These are phyloP conservation scores for Syzygium malaccense DNA, from an alignment of 441 rosid genomes.

Conservation along the genomic window DNA sequence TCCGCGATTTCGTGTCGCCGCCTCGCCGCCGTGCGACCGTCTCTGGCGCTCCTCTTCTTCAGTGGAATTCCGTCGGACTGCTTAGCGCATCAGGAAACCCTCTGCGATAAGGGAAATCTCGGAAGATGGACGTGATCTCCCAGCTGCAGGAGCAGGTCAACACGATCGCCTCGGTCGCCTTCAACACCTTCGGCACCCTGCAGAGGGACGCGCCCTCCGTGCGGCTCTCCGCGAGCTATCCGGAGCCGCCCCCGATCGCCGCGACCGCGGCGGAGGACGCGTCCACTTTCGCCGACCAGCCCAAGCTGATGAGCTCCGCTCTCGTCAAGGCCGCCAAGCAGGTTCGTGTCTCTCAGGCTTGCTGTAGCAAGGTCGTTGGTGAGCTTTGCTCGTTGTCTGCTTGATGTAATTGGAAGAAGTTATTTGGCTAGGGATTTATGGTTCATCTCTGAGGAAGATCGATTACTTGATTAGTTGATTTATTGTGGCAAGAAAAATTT, in stretches of 20 bases:
- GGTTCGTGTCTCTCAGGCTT: conserved; percentile 19
- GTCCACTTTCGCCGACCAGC: conserved; percentile 52
- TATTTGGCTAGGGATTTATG: neutral
- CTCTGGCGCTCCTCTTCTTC: neutral
- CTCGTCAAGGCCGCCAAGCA: conserved; percentile 92
- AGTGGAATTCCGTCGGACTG: neutral
- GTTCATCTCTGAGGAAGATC: neutral
- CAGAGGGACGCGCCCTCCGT: conserved; percentile 89
- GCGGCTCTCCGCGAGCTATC: conserved; percentile 75
- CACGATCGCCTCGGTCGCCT: conserved; percentile 58
- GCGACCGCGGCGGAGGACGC: conserved; percentile 44
- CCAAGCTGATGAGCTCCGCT: conserved; percentile 72
- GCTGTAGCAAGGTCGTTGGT: neutral
- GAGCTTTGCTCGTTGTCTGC: neutral
- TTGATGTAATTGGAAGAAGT: neutral
- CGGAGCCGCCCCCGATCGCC: conserved; percentile 65
- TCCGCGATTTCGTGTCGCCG: neutral
- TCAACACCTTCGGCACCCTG: conserved; percentile 69
- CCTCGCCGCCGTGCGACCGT: neutral
- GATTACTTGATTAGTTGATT: neutral
- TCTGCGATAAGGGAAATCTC: neutral
- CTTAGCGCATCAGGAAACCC: neutral
- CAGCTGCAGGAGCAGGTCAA: conserved; percentile 96
- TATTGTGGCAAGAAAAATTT: neutral
- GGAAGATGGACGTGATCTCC: conserved; percentile 79